phyloP scores from a whole-genome alignment of 352 stramenopile genomes.

The Globisporangium abappressorium region DNA sequence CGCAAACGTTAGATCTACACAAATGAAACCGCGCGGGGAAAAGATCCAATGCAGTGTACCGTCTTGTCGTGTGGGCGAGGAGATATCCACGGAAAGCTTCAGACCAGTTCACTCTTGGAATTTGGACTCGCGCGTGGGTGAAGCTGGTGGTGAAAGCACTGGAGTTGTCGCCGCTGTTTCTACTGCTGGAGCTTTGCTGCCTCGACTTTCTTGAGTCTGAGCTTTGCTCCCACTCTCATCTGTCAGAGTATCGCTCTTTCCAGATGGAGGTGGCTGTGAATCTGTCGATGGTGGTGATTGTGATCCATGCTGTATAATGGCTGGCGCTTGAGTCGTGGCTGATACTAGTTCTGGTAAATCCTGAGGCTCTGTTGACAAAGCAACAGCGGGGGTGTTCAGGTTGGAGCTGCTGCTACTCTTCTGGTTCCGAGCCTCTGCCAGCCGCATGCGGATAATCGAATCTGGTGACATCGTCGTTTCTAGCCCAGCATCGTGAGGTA shows the following conservation, averaged over 20 bases:
- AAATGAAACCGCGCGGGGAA: too few species aligned
- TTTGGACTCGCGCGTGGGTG: conserved; percentile 31
- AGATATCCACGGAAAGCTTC: conserved; percentile 50
- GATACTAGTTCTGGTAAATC: neutral
- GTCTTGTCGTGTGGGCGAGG: conserved; percentile 34
- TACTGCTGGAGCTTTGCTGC: neutral
- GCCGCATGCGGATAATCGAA: conserved; percentile 42
- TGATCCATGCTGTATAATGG: neutral
- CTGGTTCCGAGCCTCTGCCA: conserved; percentile 33
- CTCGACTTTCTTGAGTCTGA: neutral
- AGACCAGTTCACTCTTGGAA: conserved; percentile 52
- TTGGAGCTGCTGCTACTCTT: conserved; percentile 15
- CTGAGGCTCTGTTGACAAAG: neutral
- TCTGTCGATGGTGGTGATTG: neutral
- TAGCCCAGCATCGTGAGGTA: neutral
- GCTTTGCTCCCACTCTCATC: neutral
- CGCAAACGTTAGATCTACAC: too few species aligned
- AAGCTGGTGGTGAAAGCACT: conserved; percentile 13
- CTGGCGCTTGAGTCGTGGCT: neutral
- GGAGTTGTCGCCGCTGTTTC: neutral
- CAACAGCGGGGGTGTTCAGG: neutral
- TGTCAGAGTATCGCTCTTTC: neutral
- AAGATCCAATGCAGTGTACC: conserved; percentile 20
- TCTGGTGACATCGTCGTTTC: conserved; percentile 26
- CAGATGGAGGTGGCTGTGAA: neutral